Conservation (phyloP, 2,329 filamentous ascomycete species). For the Thielaviopsis populi region DNA sequence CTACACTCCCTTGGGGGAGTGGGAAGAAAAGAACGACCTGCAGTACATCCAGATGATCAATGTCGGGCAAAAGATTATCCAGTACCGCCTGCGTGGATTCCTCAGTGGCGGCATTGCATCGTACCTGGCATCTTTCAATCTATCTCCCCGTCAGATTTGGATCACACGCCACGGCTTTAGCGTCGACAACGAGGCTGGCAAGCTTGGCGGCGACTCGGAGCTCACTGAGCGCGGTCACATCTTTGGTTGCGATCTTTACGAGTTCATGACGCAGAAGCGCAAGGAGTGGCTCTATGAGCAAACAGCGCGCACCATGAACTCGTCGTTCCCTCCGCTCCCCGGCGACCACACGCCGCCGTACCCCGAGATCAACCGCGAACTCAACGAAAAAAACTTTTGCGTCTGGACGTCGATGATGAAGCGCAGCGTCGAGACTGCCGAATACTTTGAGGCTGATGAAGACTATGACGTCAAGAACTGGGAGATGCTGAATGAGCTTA, state of each 20-base stretch:
- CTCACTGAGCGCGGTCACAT: slow-evolving; percentile 64
- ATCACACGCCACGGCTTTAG: slow-evolving; percentile 93
- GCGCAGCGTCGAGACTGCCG: slow-evolving; percentile 72
- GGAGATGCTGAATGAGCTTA: slow-evolving; percentile 95
- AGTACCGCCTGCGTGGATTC: slow-evolving; percentile 82
- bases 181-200: slow-evolving; percentile 69
- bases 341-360: slow-evolving; percentile 93
- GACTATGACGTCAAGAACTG: slow-evolving; percentile 95
- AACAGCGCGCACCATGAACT: slow-evolving; percentile 58
- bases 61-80: slow-evolving; percentile 84
- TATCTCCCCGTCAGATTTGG: slow-evolving; percentile 93
- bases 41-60: slow-evolving; percentile 98
- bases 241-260: slow-evolving; percentile 66
- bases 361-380: slow-evolving; percentile 58
- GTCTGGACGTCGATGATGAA: slow-evolving; percentile 97
- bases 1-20: slow-evolving; percentile 78
- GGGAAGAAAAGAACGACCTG: slow-evolving; percentile 79
- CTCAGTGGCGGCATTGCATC: slow-evolving; percentile 83
- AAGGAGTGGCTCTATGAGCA: slow-evolving; percentile 72
- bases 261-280: slow-evolving; percentile 70
- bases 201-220: slow-evolving; percentile 79
- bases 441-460: slow-evolving; percentile 79
- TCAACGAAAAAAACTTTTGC: slow-evolving; percentile 79
- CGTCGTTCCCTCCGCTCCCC: slow-evolving; percentile 74
- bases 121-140: slow-evolving; percentile 92